Conservation (phyloP, 1,139 yeast species). For the Yamadazyma taylorii region DNA sequence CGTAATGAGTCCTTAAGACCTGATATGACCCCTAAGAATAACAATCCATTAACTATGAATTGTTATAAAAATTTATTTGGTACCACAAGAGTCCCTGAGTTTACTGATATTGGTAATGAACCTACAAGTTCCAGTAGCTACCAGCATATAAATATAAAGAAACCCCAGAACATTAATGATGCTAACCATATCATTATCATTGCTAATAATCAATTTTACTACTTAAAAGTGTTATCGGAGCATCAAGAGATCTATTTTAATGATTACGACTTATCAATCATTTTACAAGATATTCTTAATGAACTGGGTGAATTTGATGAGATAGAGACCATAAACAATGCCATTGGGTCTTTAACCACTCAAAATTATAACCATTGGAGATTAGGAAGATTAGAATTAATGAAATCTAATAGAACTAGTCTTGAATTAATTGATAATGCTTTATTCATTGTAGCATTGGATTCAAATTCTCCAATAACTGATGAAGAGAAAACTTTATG, state of each 20-base stretch:
- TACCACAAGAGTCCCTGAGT: constrained; percentile 60
- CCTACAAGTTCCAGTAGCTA: constrained; percentile 5
- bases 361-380: constrained; percentile 67
- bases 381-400: constrained; percentile 52
- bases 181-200: constrained; percentile 52
- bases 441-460: constrained; percentile 66
- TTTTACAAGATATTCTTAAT: constrained; percentile 50
- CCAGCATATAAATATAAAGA: constrained; percentile 32
- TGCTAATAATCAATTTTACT: constrained; percentile 63
- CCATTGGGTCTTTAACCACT: constrained; percentile 70
- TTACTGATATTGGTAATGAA: constrained; percentile 25
- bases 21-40: constrained; percentile 53
- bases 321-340: constrained; percentile 48
- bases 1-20: constrained; percentile 54
- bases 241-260: constrained; percentile 45
- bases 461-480: constrained; percentile 51
- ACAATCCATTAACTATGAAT: constrained; percentile 60
- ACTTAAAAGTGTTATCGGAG: constrained; percentile 55
- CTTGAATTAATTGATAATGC: constrained; percentile 59
- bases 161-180: constrained; percentile 25
- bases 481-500: constrained; percentile 47
- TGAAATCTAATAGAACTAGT: constrained; percentile 41
- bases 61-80: constrained; percentile 69
- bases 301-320: constrained; percentile 41
- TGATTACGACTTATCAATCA: constrained; percentile 53